These are phyloP conservation scores for Ceratocystis huliohia DNA, from an alignment of 2,329 filamentous ascomycete genomes.

Conservation along the genomic window DNA sequence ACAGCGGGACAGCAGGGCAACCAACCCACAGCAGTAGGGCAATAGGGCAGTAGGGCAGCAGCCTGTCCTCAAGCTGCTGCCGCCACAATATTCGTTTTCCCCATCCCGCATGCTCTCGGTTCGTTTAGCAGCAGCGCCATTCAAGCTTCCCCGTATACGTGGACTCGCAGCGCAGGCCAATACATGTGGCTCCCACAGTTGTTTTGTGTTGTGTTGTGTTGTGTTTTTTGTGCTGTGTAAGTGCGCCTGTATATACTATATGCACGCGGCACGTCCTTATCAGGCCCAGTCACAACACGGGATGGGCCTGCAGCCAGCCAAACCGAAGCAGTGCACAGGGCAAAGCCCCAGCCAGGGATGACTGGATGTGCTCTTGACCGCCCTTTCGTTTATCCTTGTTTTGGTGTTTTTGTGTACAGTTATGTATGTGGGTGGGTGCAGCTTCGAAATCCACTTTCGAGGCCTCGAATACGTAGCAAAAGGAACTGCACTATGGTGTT, in stretches of 20 bases:
- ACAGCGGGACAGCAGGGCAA: no score
- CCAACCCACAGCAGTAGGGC: no score
- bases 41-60: no score
- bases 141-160: neutral
- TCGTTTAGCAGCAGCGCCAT: neutral
- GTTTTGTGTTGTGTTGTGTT: neutral
- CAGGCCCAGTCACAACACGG: neutral
- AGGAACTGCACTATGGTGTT: neutral
- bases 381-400: neutral
- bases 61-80: no score
- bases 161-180: neutral
- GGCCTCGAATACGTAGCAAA: neutral
- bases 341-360: neutral
- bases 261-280: neutral
- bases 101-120: neutral
- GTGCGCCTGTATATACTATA: neutral
- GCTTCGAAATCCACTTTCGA: neutral
- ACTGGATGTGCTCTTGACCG: neutral
- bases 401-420: neutral
- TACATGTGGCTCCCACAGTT: neutral
- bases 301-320: neutral
- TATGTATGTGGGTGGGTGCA: neutral
- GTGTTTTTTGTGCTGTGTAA: neutral
- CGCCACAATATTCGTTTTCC: no score
- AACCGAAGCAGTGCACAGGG: neutral